Evolutionary conservation across 192 early-diverging fungal genomes (phyloP), one percentile per base, ranked within the genome.

Genomic region (Backusella australiensis): DNA sequence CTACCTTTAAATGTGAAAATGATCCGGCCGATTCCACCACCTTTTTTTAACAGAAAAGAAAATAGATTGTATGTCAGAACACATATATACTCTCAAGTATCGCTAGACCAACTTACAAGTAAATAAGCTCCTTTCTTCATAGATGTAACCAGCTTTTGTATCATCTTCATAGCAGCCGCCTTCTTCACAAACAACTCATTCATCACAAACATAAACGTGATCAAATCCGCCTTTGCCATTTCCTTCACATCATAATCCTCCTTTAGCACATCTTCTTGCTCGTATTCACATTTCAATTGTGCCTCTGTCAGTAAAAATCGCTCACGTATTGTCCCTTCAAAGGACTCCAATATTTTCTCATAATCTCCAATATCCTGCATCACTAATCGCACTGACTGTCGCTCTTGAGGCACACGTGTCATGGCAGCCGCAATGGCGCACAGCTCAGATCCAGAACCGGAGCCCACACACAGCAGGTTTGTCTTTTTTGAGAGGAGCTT

Each of bases 21-120:
- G 93, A 95, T 32, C 96, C 95, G 1, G 97, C 97, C 19, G 94
- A 95, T 75, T 98, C 97, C 8, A 93, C 93, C 4, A 94, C 85
- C 87, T 88, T 66, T 42, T 39, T 39, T 39, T 39, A 39, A 39
- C 38, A 39, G 11, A 39, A 39, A 39, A 39, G 15, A 44, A 44
- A 12, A 14, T 26, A 29, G 4, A 46, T 44, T 23, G 39, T 59
- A 73, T 12, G 12, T 53, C 39, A 74, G 2, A 29, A 17, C 21
- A 63, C n/a, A 19, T 17, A 21, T 17, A 19, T 23, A 32, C 6
- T 38, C 39, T 53, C 23, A 42, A 42, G 26, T 38, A 70, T 42
- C 14, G 4, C 12, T 11, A 15, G 14, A 34, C 6, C 5, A 9
- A 59, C 77, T 74, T 84, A 94, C 94, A 75, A 97, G 76, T 59